Evolutionary conservation across 805 yeast species (phyloP).

Genomic region (Barnettozyma populi): DNA sequence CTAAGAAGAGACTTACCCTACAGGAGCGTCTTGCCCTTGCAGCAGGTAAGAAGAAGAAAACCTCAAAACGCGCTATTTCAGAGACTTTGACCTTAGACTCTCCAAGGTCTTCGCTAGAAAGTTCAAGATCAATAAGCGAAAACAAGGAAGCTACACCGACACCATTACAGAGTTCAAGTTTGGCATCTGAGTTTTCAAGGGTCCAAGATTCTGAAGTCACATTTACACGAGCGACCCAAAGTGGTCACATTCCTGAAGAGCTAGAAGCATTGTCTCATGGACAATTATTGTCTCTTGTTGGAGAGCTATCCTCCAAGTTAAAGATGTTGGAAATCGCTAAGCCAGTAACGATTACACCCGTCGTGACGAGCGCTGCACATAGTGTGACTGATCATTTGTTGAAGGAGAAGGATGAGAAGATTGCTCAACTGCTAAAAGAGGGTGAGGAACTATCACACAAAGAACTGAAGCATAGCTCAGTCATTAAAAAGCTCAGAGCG

Average conservation of each 20-base stretch:
- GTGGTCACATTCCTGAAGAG: neutral
- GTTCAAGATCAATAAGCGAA: conserved; percentile 1
- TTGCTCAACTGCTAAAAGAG: conserved; percentile 64
- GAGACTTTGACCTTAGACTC: neutral
- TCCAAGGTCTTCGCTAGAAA: conserved; percentile 8
- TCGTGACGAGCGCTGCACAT: neutral
- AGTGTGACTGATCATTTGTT: conserved; percentile 25
- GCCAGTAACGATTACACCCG: neutral
- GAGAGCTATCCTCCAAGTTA: conserved; percentile 14
- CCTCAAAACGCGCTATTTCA: conserved; percentile 9
- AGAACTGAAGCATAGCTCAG: conserved; percentile 63
- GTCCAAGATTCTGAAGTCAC: neutral
- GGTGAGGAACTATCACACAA: conserved; percentile 67
- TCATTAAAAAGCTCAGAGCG: conserved; percentile 56
- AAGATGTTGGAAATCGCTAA: conserved; percentile 7
- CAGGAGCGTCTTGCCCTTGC: conserved; percentile 86
- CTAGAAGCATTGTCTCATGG: conserved; percentile 12
- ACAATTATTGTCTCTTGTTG: conserved; percentile 13
- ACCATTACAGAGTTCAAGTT: neutral
- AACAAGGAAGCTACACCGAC: neutral
- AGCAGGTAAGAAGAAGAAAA: conserved; percentile 37
- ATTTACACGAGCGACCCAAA: neutral
- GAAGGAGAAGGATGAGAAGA: conserved; percentile 46
- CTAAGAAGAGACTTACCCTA: conserved; percentile 61
- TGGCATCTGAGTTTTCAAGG: neutral